Conservation (phyloP, 1,284 basidiomycete species). For the Butyriboletus appendiculatus region DNA sequence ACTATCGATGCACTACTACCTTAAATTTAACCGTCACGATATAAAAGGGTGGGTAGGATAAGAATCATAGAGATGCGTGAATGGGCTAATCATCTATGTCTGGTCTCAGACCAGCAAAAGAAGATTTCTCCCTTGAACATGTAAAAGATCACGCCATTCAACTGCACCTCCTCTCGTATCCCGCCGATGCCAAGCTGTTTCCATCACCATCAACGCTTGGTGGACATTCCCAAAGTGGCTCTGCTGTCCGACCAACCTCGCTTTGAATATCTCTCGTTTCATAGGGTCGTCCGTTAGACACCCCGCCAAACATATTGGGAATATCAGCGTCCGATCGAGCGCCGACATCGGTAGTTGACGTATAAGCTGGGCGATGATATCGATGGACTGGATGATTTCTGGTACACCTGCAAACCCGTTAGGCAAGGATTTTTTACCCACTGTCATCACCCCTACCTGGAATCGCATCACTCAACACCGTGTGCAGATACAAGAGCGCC, state of each 20-base stretch:
- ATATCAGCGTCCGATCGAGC: slow-evolving; percentile 64
- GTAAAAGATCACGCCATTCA: slow-evolving; percentile 61
- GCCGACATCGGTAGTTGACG: slow-evolving; percentile 54
- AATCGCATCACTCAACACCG: slow-evolving; percentile 64
- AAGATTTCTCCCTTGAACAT: slow-evolving; percentile 33
- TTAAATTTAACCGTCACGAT: slow-evolving; percentile 9
- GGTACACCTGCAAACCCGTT: slow-evolving; percentile 55
- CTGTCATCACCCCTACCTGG: slow-evolving; percentile 49
- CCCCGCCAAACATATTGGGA: slow-evolving; percentile 72
- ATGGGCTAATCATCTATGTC: slow-evolving; percentile 1
- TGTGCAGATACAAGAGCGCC: slow-evolving; percentile 69
- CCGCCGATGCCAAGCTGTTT: slow-evolving; percentile 66
- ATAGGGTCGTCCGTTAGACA: slow-evolving; percentile 66
- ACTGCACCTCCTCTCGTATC: slow-evolving; percentile 52
- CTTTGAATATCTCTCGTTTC: slow-evolving; percentile 60
- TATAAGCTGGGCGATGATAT: slow-evolving; percentile 53
- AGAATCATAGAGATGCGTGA: slow-evolving; percentile 4
- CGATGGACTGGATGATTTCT: slow-evolving; percentile 63
- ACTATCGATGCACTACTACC: slow-evolving; percentile 23
- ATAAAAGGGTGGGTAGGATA: slow-evolving; percentile 29
- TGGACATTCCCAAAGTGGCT: slow-evolving; percentile 62
- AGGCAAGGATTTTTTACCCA: slow-evolving; percentile 13
- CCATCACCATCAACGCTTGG: slow-evolving; percentile 61
- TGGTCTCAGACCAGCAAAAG: slow-evolving; percentile 33
- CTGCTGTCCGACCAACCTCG: slow-evolving; percentile 55